Conservation (phyloP, 768 basidiomycete genomes). For the Fomitopsis pulvina region DNA sequence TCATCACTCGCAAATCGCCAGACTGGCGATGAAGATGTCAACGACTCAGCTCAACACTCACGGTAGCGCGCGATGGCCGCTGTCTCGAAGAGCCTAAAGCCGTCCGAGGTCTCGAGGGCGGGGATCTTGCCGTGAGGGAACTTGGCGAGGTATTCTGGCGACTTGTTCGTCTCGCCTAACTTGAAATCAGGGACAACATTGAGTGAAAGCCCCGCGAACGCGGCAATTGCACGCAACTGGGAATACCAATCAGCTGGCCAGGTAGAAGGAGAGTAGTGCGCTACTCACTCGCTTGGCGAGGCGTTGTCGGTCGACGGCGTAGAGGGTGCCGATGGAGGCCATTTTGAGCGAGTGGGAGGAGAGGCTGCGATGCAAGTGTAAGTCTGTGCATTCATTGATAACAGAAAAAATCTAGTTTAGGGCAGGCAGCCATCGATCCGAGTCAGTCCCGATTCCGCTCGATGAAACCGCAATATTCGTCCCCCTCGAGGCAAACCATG, state of each 20-base stretch:
- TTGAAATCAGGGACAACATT: slow-evolving; percentile 47
- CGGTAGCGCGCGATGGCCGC: slow-evolving; percentile 81
- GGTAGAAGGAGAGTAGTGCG: not conserved
- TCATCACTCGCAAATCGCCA: not conserved
- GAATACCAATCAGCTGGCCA: not conserved
- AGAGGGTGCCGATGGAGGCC: slow-evolving; percentile 61
- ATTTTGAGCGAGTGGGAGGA: slow-evolving; percentile 20
- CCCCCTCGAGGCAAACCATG: not conserved
- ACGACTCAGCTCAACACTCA: slow-evolving; percentile 41
- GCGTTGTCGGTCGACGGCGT: slow-evolving; percentile 36
- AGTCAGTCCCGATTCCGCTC: not conserved
- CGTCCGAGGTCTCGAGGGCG: slow-evolving; percentile 68
- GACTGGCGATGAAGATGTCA: not conserved
- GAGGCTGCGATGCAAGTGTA: not conserved
- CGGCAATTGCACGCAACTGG: slow-evolving; percentile 52
- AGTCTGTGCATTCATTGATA: not conserved
- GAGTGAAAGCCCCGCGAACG: slow-evolving; percentile 51
- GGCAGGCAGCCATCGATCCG: slow-evolving; percentile 2
- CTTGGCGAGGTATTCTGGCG: slow-evolving; percentile 63
- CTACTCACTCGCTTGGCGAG: slow-evolving; percentile 44
- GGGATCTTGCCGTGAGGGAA: slow-evolving; percentile 85
- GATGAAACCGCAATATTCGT: not conserved
- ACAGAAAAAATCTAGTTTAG: slow-evolving; percentile 5
- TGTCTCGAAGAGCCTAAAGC: slow-evolving; percentile 74
- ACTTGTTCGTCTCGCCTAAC: slow-evolving; percentile 62